These are phyloP conservation scores for Zizania latifolia DNA, from an alignment of 176 grass and related monocot genomes.

Conservation along the genomic window DNA sequence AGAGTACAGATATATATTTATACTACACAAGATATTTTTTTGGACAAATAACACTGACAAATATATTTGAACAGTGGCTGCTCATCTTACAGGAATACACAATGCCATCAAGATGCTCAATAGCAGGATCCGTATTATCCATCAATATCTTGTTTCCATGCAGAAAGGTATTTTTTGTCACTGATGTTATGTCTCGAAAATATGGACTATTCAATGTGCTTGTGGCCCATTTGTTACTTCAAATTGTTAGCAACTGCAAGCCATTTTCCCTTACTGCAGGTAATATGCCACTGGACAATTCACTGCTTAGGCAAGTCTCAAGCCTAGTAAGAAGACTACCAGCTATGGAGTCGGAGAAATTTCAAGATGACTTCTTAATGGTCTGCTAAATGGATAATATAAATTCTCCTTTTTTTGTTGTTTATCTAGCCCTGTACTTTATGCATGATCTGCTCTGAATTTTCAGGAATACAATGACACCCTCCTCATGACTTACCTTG, in stretches of 20 bases:
- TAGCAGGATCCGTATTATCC: slow-evolving; percentile 81
- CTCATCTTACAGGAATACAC: slow-evolving; percentile 99
- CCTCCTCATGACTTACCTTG: slow-evolving; percentile 94
- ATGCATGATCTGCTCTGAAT: slow-evolving; percentile 1
- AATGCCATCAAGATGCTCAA: slow-evolving; percentile 99
- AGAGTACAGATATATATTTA: not conserved
- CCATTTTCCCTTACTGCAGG: slow-evolving; percentile 36
- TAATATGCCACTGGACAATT: slow-evolving; percentile 80
- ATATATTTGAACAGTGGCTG: slow-evolving; percentile 71
- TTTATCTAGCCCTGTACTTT: not conserved
- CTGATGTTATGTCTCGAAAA: not conserved
- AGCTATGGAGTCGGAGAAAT: slow-evolving; percentile 90
- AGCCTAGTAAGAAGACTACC: slow-evolving; percentile 96
- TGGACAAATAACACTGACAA: slow-evolving; percentile 26
- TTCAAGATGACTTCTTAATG: slow-evolving; percentile 94
- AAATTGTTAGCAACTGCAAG: not conserved
- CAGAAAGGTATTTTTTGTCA: slow-evolving; percentile 62
- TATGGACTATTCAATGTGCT: not conserved
- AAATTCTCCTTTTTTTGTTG: slow-evolving; percentile 1
- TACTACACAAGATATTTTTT: not conserved
- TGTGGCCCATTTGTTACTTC: not conserved
- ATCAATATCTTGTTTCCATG: slow-evolving; percentile 93
- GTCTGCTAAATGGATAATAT: slow-evolving; percentile 32
- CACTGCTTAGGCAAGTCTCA: slow-evolving; percentile 88
- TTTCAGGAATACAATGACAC: slow-evolving; percentile 97